Evolutionary conservation across 2,329 filamentous ascomycete species (phyloP), one percentile per base, ranked within the genome.

Genomic region (Botryosphaeria dothidea): DNA sequence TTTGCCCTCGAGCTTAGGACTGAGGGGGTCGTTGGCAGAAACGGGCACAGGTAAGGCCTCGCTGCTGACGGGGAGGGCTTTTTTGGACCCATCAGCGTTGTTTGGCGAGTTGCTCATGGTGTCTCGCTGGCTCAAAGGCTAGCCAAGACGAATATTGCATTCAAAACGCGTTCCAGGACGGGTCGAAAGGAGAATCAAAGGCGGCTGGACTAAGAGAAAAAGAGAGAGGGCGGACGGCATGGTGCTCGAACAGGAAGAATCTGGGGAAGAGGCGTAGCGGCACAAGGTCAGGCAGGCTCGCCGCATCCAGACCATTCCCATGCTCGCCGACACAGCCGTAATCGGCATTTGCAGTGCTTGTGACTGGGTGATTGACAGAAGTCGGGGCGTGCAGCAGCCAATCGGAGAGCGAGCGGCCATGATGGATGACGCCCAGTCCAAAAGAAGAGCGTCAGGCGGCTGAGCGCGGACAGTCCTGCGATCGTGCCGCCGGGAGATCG

Each of bases 211-310:
- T 38, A 38, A 25, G 34, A n/a, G 5, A 13, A 15, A 23, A n/a
- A 15, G 27, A 36, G 27, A 34, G 56, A 9, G 27, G n/a, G 19
- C n/a, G 25, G 13, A 17, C 34, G 34, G 34, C 19, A n/a, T 15
- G 11, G 54, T n/a, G 36, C 56, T 46, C 41, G 41, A 60, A 21
- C 25, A 21, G 41, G 38, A 46, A 60, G 56, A 60, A 3, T 60
- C 56, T 60, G 56, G 56, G 56, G 38, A 46, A 60, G 56, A 21
- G 41, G 56, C 56, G 56, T 25, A 46, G 56, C 38, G 56, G 56
- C 56, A 60, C 56, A 60, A n/a, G 56, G 46, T 41, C 41, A 31
- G 13, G 9, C 34, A 21, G 3, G 19, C 1, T 7, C 19, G 38
- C 11, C 38, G 23, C 41, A 60, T 46, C 41, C 38, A 58, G 54